A percentile compares a stretch with the other conserved stretches of the same genome.
These are phyloP conservation scores for Cyclotella atomus DNA, from an alignment of 108 stramenopile genomes.

Conservation along the genomic window DNA sequence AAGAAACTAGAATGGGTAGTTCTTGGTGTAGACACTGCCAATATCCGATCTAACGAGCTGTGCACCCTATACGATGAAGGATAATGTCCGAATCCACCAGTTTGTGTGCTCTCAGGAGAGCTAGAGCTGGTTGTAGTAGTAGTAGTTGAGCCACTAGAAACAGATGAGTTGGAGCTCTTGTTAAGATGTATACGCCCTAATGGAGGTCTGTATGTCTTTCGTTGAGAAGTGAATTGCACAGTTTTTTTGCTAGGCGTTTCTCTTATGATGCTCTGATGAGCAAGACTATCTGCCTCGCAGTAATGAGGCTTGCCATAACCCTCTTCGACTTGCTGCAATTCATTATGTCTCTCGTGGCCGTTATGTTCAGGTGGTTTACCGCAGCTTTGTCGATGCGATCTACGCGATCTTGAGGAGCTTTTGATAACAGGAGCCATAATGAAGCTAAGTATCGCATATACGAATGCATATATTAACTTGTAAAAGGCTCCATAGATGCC, in stretches of 20 bases:
- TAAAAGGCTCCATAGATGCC: neutral
- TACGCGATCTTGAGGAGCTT: neutral
- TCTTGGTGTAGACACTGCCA: neutral
- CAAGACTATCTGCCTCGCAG: neutral
- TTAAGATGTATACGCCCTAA: slow-evolving; percentile 1
- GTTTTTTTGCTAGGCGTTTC: neutral
- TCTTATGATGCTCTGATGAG: neutral
- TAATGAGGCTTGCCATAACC: neutral
- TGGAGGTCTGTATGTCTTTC: slow-evolving; percentile 1
- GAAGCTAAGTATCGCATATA: neutral
- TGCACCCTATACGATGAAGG: neutral
- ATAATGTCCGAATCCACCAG: too few relatives aligned
- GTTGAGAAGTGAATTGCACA: neutral
- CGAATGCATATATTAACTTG: neutral
- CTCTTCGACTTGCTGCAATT: neutral
- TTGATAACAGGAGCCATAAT: neutral
- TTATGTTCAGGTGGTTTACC: too few relatives aligned
- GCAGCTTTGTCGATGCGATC: too few relatives aligned
- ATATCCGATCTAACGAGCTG: slow-evolving; percentile 1
- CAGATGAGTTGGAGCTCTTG: neutral
- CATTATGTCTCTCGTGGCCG: neutral
- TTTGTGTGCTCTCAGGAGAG: too few relatives aligned
- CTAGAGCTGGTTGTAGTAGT: neutral
- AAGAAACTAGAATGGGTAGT: slow-evolving; percentile 1
- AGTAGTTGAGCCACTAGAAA: neutral